These are phyloP conservation scores for Galeopsis tetrahit DNA, from an alignment of 257 asterid genomes.

Conservation along the genomic window DNA sequence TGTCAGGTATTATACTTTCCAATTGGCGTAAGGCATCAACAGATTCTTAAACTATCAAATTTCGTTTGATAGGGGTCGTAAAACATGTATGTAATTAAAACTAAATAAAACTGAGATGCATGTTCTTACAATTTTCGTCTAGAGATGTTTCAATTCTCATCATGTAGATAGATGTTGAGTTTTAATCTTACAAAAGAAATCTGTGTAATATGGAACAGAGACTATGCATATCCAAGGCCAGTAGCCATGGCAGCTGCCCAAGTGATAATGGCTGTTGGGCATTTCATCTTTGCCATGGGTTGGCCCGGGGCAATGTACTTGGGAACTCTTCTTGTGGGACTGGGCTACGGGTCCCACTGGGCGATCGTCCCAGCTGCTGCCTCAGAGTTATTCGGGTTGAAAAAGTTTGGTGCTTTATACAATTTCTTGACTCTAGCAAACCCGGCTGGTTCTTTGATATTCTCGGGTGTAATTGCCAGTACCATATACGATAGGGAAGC, in stretches of 20 bases:
- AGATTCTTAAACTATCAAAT: too few relatives aligned
- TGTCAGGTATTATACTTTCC: constrained; percentile 44
- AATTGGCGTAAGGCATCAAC: background rate
- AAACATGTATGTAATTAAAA: too few relatives aligned
- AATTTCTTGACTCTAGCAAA: constrained; percentile 78
- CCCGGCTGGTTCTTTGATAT: constrained; percentile 77
- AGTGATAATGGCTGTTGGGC: constrained; percentile 77
- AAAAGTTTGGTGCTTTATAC: constrained; percentile 75
- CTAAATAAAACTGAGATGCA: too few relatives aligned
- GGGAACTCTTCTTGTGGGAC: constrained; percentile 85
- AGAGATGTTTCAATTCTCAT: background rate
- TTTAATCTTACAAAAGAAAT: constrained; percentile 22
- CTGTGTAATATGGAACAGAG: constrained; percentile 43
- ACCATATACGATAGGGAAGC: constrained; percentile 77
- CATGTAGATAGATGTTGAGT: background rate
- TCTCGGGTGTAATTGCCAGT: constrained; percentile 82
- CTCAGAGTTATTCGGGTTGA: constrained; percentile 80
- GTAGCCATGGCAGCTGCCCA: constrained; percentile 83
- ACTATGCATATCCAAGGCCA: constrained; percentile 83
- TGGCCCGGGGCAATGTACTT: constrained; percentile 86
- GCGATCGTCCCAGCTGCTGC: constrained; percentile 89
- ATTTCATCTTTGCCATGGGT: constrained; percentile 83
- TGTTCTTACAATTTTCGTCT: too few relatives aligned
- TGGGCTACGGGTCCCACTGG: constrained; percentile 97
- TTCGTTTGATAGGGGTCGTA: too few relatives aligned